Evolutionary conservation across 306 rosid species (phyloP).

Genomic region (Astragalus glycyphyllos): DNA sequence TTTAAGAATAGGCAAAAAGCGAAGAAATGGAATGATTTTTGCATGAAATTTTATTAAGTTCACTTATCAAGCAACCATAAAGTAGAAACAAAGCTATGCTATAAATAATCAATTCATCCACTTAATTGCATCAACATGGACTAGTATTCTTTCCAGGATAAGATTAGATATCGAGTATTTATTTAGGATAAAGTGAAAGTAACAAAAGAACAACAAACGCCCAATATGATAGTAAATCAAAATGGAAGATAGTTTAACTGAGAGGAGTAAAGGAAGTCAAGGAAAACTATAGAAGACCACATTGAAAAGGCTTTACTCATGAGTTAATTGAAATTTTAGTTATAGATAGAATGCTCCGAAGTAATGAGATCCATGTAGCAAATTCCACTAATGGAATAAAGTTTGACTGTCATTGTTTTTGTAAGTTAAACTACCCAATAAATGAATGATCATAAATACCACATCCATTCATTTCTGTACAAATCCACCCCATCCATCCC

Average conservation of each 20-base stretch:
- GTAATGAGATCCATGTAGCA: conserved; percentile 1
- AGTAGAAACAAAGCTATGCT: conserved; percentile 20
- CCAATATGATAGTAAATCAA: conserved; percentile 8
- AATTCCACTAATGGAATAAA: not conserved
- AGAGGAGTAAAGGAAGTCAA: conserved; percentile 16
- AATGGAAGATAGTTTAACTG: conserved; percentile 13
- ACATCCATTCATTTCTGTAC: conserved; percentile 35
- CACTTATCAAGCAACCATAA: conserved; percentile 26
- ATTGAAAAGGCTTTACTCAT: conserved; percentile 12
- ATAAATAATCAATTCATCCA: conserved; percentile 24
- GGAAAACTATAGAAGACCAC: conserved; percentile 4
- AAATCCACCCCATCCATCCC: conserved; percentile 26
- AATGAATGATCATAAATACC: conserved; percentile 20
- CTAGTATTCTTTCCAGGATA: conserved; percentile 4
- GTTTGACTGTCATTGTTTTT: not conserved
- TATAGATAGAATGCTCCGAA: not conserved
- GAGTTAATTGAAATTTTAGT: not conserved
- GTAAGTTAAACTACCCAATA: conserved; percentile 25
- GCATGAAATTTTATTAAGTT: conserved; percentile 16
- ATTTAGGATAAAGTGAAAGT: conserved; percentile 13
- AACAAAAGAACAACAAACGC: not conserved
- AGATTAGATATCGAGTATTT: conserved; percentile 2
- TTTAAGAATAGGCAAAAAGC: not conserved
- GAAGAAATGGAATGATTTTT: conserved; percentile 3
- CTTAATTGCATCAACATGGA: conserved; percentile 32